Percentiles rank a stretch among this genome's conserved stretches.
Evolutionary conservation across 1,139 yeast genomes (phyloP).

Genomic region (Pichia cactophila): DNA sequence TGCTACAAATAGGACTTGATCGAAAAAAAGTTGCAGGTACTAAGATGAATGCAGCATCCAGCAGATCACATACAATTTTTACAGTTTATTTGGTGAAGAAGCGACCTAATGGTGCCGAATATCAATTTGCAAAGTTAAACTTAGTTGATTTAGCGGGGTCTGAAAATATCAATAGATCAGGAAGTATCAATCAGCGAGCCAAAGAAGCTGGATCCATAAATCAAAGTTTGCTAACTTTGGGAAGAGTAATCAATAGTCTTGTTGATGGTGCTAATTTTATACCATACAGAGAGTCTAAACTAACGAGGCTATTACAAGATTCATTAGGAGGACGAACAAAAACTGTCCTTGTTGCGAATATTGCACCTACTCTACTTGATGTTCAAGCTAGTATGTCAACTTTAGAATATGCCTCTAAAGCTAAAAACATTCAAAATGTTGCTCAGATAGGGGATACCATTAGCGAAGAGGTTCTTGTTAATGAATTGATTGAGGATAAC

Average conservation of each 20-base stretch:
- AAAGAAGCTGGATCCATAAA: slow-evolving; percentile 87
- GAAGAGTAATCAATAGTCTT: slow-evolving; percentile 73
- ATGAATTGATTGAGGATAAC: slow-evolving; percentile 45
- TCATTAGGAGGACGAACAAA: slow-evolving; percentile 79
- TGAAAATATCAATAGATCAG: slow-evolving; percentile 71
- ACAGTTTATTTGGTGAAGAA: slow-evolving; percentile 51
- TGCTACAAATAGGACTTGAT: slow-evolving; percentile 48
- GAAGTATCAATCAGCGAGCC: slow-evolving; percentile 71
- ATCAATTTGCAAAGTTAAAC: slow-evolving; percentile 59
- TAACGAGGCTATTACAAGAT: slow-evolving; percentile 72
- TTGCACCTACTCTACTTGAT: slow-evolving; percentile 71
- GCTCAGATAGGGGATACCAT: slow-evolving; percentile 41
- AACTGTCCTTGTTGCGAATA: slow-evolving; percentile 72
- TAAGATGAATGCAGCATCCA: slow-evolving; percentile 59
- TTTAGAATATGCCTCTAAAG: slow-evolving; percentile 77
- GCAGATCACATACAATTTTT: slow-evolving; percentile 69
- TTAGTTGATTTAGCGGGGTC: slow-evolving; percentile 77
- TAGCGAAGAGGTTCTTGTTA: slow-evolving; percentile 43
- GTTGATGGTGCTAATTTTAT: slow-evolving; percentile 57
- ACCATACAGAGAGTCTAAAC: slow-evolving; percentile 80
- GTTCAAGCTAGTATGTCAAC: slow-evolving; percentile 78
- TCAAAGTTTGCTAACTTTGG: slow-evolving; percentile 73
- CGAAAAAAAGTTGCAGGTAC: slow-evolving; percentile 63
- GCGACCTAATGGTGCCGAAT: slow-evolving; percentile 30
- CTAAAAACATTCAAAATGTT: slow-evolving; percentile 64